Percentiles rank a stretch among this genome's conserved stretches.
These are phyloP conservation scores for Aquilaria agallochum DNA, from an alignment of 441 rosid genomes.

Conservation along the genomic window DNA sequence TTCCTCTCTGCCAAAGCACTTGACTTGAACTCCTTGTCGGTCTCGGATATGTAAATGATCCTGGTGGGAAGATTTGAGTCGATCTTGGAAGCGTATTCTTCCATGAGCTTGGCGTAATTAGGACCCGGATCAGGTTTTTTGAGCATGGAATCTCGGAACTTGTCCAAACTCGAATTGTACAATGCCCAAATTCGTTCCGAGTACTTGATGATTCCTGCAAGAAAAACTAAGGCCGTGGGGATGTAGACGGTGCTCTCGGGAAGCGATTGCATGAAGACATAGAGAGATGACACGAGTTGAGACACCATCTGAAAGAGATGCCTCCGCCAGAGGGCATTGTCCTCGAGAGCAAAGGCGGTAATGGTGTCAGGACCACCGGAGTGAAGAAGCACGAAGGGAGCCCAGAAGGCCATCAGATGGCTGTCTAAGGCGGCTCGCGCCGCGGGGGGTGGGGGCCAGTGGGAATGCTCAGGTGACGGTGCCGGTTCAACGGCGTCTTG, in stretches of 20 bases:
- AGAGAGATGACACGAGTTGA: slow-evolving; percentile 36
- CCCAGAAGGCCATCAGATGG: slow-evolving; percentile 53
- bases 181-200: slow-evolving; percentile 46
- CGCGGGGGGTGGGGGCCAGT: neutral
- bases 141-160: slow-evolving; percentile 45
- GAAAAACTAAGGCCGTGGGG: slow-evolving; percentile 30
- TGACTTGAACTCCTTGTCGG: slow-evolving; percentile 21
- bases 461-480: neutral
- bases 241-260: slow-evolving; percentile 27
- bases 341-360: slow-evolving; percentile 59
- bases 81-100: slow-evolving; percentile 35
- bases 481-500: slow-evolving; percentile 2
- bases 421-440: neutral
- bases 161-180: slow-evolving; percentile 47
- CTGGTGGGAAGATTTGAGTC: slow-evolving; percentile 27
- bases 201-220: slow-evolving; percentile 47
- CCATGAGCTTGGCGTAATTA: slow-evolving; percentile 49
- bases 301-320: slow-evolving; percentile 38
- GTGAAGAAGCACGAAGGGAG: slow-evolving; percentile 55
- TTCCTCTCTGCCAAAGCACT: neutral
- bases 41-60: slow-evolving; percentile 27
- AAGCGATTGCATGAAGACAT: slow-evolving; percentile 39
- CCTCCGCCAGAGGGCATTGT: slow-evolving; percentile 54
- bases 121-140: slow-evolving; percentile 39
- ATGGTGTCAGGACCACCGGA: slow-evolving; percentile 77